These are phyloP conservation scores for Xerocomus potaroensis DNA, from an alignment of 768 basidiomycete species.

Conservation along the genomic window DNA sequence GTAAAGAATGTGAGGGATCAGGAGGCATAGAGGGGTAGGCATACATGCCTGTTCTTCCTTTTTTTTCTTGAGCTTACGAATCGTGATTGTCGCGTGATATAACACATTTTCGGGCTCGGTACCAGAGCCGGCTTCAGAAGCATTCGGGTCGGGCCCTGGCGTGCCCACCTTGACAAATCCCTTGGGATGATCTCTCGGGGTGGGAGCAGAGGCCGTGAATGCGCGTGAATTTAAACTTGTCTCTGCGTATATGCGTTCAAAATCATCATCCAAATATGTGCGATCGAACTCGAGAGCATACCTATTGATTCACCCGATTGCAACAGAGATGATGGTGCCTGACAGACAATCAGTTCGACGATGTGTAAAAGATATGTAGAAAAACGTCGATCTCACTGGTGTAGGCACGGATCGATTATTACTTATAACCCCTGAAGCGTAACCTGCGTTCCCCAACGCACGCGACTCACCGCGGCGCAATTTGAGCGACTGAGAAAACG, in stretches of 20 bases:
- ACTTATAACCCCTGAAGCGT: conserved; percentile 3
- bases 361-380: neutral
- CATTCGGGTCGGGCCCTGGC: conserved; percentile 4
- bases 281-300: conserved; percentile 20
- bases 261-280: neutral
- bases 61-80: conserved; percentile 10
- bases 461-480: conserved; percentile 13
- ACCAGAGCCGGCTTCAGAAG: neutral
- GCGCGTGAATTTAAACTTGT: neutral
- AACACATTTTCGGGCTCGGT: conserved; percentile 1
- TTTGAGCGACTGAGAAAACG: conserved; percentile 8
- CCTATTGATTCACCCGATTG: conserved; percentile 14
- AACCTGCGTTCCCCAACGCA: conserved; percentile 5
- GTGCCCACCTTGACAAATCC: neutral
- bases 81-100: neutral
- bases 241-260: conserved; percentile 16
- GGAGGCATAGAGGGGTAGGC: neutral
- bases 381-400: conserved; percentile 6
- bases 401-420: neutral
- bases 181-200: conserved; percentile 9
- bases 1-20: neutral
- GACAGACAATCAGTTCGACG: neutral
- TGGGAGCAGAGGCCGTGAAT: neutral
- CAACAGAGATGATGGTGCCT: conserved; percentile 11
- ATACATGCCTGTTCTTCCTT: conserved; percentile 9